Evolutionary conservation across 495 filamentous ascomycete species (phyloP).

Genomic region (Neurospora sp.): DNA sequence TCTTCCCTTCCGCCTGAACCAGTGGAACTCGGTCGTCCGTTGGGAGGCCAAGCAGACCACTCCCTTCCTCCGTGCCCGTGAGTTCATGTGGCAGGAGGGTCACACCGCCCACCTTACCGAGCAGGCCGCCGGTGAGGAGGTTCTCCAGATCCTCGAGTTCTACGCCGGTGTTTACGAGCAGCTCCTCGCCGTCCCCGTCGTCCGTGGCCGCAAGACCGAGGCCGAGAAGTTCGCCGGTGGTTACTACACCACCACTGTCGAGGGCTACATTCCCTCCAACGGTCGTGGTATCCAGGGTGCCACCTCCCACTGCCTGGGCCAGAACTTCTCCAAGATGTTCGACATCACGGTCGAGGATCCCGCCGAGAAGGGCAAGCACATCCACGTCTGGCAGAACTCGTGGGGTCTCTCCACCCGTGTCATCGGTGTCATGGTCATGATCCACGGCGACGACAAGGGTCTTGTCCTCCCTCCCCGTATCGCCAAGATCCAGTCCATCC

Average conservation of each 20-base stretch:
- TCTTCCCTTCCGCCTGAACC: constrained; percentile 83
- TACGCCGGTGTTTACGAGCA: constrained; percentile 87
- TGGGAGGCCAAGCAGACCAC: constrained; percentile 99
- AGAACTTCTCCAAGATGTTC: constrained; percentile 99
- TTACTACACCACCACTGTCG: constrained; percentile 87
- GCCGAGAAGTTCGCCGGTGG: constrained; percentile 97
- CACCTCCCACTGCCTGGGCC: constrained; percentile 87
- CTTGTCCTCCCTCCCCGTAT: constrained; percentile 84
- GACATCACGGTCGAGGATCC: constrained; percentile 94
- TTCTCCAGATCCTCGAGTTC: constrained; percentile 83
- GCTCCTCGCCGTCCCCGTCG: constrained; percentile 85
- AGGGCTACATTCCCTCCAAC: constrained; percentile 89
- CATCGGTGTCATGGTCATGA: constrained; percentile 97
- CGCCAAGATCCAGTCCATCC: constrained; percentile 71
- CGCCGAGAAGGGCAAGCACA: constrained; percentile 40
- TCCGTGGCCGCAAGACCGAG: constrained; percentile 79
- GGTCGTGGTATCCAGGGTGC: constrained; percentile 94
- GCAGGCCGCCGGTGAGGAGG: constrained; percentile 67
- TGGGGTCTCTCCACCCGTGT: constrained; percentile 95
- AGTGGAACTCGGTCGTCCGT: constrained; percentile 96
- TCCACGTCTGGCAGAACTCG: constrained; percentile 94
- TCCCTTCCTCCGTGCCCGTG: constrained; percentile 83
- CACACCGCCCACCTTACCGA: constrained; percentile 90
- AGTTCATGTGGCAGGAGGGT: constrained; percentile 98
- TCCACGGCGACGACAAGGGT: constrained; percentile 89